A percentile compares a stretch with the other conserved stretches of the same genome.
Evolutionary conservation across 1,284 basidiomycete species (phyloP).

Genomic region (Sanguinoderma infundibulare): DNA sequence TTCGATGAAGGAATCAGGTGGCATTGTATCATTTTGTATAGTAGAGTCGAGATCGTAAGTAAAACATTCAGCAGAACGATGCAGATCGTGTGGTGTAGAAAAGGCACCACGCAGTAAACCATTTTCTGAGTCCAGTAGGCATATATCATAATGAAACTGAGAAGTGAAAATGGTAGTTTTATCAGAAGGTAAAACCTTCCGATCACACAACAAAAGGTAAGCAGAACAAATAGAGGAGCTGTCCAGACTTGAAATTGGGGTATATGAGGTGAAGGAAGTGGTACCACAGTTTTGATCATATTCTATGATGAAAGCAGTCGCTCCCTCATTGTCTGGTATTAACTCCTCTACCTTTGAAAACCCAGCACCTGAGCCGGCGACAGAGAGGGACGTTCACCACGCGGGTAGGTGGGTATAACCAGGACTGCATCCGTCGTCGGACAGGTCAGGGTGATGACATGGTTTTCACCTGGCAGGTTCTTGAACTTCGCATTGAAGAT

Average conservation of each 20-base stretch:
- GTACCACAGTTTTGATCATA: not conserved
- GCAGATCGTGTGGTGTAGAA: too few relatives aligned
- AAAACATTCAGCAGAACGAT: too few relatives aligned
- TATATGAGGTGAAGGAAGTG: not conserved
- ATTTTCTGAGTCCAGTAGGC: too few relatives aligned
- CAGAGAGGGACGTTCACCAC: slow-evolving; percentile 1
- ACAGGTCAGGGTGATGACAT: slow-evolving; percentile 31
- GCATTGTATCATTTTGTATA: too few relatives aligned
- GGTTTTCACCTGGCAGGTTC: slow-evolving; percentile 27
- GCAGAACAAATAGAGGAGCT: not conserved
- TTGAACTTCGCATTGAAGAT: slow-evolving; percentile 31
- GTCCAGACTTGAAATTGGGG: not conserved
- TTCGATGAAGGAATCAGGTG: too few relatives aligned
- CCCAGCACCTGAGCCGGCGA: not conserved
- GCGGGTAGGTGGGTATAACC: slow-evolving; percentile 31
- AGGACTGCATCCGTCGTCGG: slow-evolving; percentile 27
- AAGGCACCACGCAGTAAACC: too few relatives aligned
- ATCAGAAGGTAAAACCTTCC: too few relatives aligned
- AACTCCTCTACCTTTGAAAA: slow-evolving; percentile 6
- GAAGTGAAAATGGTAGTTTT: not conserved
- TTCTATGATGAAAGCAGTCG: not conserved
- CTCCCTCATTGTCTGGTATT: not conserved
- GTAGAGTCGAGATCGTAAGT: too few relatives aligned
- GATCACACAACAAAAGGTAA: not conserved
- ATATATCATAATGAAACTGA: not conserved